A percentile compares a stretch with the other conserved stretches of the same genome.
Evolutionary conservation across 2,329 filamentous ascomycete genomes (phyloP).

Genomic region (Massarina eburnea): DNA sequence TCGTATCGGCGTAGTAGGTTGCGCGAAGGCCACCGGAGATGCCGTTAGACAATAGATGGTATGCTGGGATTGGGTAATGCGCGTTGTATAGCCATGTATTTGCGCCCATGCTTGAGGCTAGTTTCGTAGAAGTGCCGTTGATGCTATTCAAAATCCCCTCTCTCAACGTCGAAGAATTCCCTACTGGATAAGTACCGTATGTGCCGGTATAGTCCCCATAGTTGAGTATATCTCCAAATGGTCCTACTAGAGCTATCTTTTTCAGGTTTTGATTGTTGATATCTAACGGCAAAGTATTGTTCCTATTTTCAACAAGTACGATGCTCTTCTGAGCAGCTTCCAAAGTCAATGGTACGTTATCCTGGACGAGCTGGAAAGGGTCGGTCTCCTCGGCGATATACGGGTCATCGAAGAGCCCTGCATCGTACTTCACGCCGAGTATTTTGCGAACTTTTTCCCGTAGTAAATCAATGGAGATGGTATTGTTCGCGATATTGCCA

Average conservation of each 20-base stretch:
- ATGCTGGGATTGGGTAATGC: constrained; percentile 48
- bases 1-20: constrained; percentile 46
- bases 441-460: constrained; percentile 43
- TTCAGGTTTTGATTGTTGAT: constrained; percentile 28
- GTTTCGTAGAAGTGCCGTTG: constrained; percentile 24
- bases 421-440: constrained; percentile 48
- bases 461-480: constrained; percentile 39
- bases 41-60: constrained; percentile 44
- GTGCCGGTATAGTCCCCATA: constrained; percentile 50
- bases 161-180: constrained; percentile 44
- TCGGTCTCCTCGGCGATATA: constrained; percentile 41
- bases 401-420: constrained; percentile 46
- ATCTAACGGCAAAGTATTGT: constrained; percentile 43
- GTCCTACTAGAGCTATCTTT: constrained; percentile 46
- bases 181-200: constrained; percentile 46
- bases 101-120: constrained; percentile 47
- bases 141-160: constrained; percentile 41
- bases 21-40: constrained; percentile 43
- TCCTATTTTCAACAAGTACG: constrained; percentile 47
- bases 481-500: constrained; percentile 41
- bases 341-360: constrained; percentile 41
- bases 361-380: constrained; percentile 39
- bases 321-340: constrained; percentile 50
- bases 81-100: constrained; percentile 51
- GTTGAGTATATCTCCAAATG: constrained; percentile 47